Conservation (phyloP, 495 filamentous ascomycete genomes). For the Cairneyella variabilis region DNA sequence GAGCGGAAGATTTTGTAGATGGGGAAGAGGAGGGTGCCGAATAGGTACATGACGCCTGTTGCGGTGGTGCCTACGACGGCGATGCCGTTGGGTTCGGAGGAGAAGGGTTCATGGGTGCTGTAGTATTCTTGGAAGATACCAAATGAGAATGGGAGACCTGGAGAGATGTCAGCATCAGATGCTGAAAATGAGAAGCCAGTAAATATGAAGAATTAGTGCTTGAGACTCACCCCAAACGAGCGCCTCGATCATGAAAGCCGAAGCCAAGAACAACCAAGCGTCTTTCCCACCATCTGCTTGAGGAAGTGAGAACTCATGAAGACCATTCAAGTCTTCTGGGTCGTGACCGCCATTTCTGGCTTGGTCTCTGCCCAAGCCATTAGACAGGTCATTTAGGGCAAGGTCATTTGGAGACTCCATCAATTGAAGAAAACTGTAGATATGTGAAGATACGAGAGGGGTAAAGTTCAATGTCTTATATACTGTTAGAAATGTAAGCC, state of each 20-base stretch:
- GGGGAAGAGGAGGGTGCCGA: slow-evolving; percentile 2
- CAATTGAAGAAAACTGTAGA: background rate
- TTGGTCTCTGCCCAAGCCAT: background rate
- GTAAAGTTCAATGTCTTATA: too few species aligned
- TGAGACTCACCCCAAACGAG: slow-evolving; percentile 53
- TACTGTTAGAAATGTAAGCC: too few species aligned
- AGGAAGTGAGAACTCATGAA: slow-evolving; percentile 31
- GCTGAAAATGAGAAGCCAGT: background rate
- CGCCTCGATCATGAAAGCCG: slow-evolving; percentile 53
- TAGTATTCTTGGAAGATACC: slow-evolving; percentile 50
- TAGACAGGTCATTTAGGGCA: slow-evolving; percentile 5
- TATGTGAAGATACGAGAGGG: too few species aligned
- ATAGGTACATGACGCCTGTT: slow-evolving; percentile 16
- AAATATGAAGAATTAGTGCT: background rate
- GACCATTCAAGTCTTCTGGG: background rate
- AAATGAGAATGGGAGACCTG: slow-evolving; percentile 48
- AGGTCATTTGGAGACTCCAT: slow-evolving; percentile 2
- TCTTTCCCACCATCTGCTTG: slow-evolving; percentile 47
- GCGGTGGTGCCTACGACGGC: slow-evolving; percentile 29
- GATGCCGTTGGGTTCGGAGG: slow-evolving; percentile 29
- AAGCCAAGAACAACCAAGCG: slow-evolving; percentile 55
- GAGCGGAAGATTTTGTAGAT: slow-evolving; percentile 7
- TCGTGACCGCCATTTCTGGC: background rate
- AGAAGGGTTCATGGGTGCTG: slow-evolving; percentile 36
- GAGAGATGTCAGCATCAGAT: slow-evolving; percentile 20